Base-by-base conservation (phyloP, 2,329 filamentous ascomycete genomes). In the Xylariaceae sp. region DNA sequence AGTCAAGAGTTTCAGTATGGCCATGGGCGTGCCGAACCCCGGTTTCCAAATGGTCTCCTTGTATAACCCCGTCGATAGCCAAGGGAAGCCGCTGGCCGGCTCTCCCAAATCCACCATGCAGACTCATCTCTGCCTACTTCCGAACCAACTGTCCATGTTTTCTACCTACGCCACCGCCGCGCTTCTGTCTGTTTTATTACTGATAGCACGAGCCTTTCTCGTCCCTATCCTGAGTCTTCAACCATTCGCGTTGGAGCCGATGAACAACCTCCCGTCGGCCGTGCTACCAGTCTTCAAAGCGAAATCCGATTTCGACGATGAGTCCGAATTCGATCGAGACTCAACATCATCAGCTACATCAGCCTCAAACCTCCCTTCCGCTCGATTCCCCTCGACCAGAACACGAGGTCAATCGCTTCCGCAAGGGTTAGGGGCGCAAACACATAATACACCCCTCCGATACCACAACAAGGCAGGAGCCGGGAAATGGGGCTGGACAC, bases 1-100 rank as follows among this genome's bases (percentile, higher is more conserved):
- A 0, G 91, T 97, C 64, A 99, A 99, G 74, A 91, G 87, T 66
- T 84, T 95, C 62, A 95, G 86, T 66, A 96, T 92, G 90, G 91
- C 90, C 19, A 97, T 97, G 94, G 91, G 94, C 6, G 88, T 99
- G 1, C 81, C 89, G 0, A 85, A 81, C 4, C 94, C 94, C 0
- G 94, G 91, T 0, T 94, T 99, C 62, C 76, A 94, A 59, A 84
- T 96, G 73, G 81, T 91, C 41, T 96, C 90, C 68, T 76, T 99
- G 54, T 96, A 90, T 82, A 97, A 99, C 67, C 94, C 94, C 0
- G 79, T 97, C 52, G 87, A 91, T 63, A 74, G 73, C 50, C 70
- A 73, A 46, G 83, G 77, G 49, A 74, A 74, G 26, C 73, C 80
- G 1, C 61, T 82, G 0, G 69, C 72, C 0, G 70, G 73, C 4